These are phyloP conservation scores for Phytophthora melonis DNA, from an alignment of 352 stramenopile genomes.

Conservation along the genomic window DNA sequence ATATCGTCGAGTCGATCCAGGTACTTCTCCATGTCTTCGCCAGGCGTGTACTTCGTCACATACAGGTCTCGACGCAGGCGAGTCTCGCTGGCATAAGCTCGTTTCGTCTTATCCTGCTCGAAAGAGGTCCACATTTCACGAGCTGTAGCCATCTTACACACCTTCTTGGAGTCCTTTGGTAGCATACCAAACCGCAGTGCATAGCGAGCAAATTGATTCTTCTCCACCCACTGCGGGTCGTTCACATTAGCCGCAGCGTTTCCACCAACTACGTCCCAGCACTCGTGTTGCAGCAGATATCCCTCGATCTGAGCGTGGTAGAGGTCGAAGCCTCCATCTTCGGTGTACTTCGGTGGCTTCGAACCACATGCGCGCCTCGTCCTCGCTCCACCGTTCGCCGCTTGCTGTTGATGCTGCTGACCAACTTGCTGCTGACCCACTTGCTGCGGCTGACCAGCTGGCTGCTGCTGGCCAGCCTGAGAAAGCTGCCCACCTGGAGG, in stretches of 20 bases:
- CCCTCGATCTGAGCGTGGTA: background rate
- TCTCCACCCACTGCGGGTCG: background rate
- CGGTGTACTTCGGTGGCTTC: background rate
- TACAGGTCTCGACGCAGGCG: constrained; percentile 14
- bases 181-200: background rate
- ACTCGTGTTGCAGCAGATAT: background rate
- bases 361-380: background rate
- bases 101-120: constrained; percentile 14
- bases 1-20: constrained; percentile 14
- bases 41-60: background rate
- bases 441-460: background rate
- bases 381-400: background rate
- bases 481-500: background rate
- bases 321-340: background rate
- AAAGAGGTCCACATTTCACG: constrained; percentile 10
- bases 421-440: too few relatives aligned
- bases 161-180: constrained; percentile 17
- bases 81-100: constrained; percentile 10
- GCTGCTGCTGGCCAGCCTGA: background rate
- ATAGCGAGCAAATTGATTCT: constrained; percentile 12
- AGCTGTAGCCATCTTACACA: background rate
- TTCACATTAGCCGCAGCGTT: background rate
- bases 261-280: background rate
- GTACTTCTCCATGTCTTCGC: constrained; percentile 21
- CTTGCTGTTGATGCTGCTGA: background rate